Conservation (phyloP, 2,329 filamentous ascomycete genomes). For the Aspergillus sp. region DNA sequence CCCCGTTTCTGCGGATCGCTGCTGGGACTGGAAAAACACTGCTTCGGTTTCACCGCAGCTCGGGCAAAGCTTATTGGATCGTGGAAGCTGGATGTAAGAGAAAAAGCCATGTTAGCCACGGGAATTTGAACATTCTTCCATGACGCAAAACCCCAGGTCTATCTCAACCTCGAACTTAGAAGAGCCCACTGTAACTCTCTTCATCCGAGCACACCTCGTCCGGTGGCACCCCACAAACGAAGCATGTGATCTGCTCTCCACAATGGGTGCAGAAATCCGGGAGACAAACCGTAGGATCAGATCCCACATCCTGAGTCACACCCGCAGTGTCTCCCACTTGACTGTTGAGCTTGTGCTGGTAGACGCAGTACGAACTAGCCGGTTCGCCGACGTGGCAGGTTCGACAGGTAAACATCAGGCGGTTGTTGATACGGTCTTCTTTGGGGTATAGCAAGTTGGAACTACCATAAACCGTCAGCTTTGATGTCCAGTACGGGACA, state of each 20-base stretch:
- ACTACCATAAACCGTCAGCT: conserved; percentile 37
- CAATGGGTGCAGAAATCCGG: conserved; percentile 51
- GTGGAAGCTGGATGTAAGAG: conserved; percentile 60
- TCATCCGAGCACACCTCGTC: conserved; percentile 7
- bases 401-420: conserved; percentile 89
- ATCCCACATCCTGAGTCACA: conserved; percentile 93
- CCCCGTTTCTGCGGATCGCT: conserved; percentile 91
- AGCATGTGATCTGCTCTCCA: conserved; percentile 49
- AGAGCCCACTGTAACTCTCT: conserved; percentile 11
- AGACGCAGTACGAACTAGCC: conserved; percentile 82
- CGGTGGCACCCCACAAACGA: conserved; percentile 40
- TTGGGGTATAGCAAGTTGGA: conserved; percentile 98
- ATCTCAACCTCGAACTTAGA: conserved; percentile 1
- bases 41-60: conserved; percentile 79
- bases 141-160: background rate
- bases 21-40: conserved; percentile 98
- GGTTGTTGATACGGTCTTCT: conserved; percentile 76
- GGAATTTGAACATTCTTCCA: conserved; percentile 11
- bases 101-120: conserved; percentile 25
- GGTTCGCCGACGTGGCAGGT: conserved; percentile 88
- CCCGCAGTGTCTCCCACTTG: conserved; percentile 91
- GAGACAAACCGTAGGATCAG: conserved; percentile 93
- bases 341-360: conserved; percentile 87
- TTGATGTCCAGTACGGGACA: conserved; percentile 3
- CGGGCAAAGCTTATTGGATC: conserved; percentile 77